Evolutionary conservation across 2,329 filamentous ascomycete genomes (phyloP).

Genomic region (Bipolaris bicolor): DNA sequence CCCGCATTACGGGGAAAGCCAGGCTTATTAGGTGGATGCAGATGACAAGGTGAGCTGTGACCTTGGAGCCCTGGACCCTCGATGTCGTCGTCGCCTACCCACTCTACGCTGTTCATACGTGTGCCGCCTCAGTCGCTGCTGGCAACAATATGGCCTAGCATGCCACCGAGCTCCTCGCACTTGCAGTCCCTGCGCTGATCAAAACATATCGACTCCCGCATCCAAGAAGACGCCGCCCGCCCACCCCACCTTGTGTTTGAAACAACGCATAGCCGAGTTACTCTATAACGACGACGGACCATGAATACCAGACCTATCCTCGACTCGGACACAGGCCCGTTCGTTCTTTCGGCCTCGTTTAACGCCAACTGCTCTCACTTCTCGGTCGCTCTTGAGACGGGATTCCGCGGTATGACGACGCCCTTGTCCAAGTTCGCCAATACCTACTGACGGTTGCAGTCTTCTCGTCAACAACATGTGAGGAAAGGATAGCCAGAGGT

Average conservation of each 20-base stretch:
- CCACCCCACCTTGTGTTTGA: conserved; percentile 9
- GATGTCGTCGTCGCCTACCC: conserved; percentile 7
- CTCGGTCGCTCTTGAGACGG: conserved; percentile 82
- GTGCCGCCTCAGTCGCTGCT: conserved; percentile 20
- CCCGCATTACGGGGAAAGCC: conserved; percentile 25
- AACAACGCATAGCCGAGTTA: neutral
- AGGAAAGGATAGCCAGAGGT: conserved; percentile 42
- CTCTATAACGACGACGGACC: conserved; percentile 7
- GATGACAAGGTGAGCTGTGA: conserved; percentile 23
- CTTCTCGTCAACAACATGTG: conserved; percentile 40
- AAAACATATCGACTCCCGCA: conserved; percentile 15
- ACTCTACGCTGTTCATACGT: conserved; percentile 8
- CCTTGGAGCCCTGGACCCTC: conserved; percentile 14
- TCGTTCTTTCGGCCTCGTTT: conserved; percentile 82
- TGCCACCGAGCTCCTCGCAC: conserved; percentile 25
- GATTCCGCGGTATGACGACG: conserved; percentile 74
- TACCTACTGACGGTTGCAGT: conserved; percentile 31
- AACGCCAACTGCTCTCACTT: conserved; percentile 87
- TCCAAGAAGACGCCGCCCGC: conserved; percentile 17
- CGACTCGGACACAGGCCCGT: conserved; percentile 74
- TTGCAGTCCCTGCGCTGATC: conserved; percentile 9
- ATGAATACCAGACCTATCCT: conserved; percentile 94
- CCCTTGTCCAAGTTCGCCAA: neutral
- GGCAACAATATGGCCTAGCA: conserved; percentile 30
- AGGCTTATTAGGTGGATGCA: conserved; percentile 13